Percentiles rank a stretch among this genome's conserved stretches.
These are phyloP conservation scores for Globisporangium spiculum DNA, from an alignment of 352 stramenopile genomes.

Conservation along the genomic window DNA sequence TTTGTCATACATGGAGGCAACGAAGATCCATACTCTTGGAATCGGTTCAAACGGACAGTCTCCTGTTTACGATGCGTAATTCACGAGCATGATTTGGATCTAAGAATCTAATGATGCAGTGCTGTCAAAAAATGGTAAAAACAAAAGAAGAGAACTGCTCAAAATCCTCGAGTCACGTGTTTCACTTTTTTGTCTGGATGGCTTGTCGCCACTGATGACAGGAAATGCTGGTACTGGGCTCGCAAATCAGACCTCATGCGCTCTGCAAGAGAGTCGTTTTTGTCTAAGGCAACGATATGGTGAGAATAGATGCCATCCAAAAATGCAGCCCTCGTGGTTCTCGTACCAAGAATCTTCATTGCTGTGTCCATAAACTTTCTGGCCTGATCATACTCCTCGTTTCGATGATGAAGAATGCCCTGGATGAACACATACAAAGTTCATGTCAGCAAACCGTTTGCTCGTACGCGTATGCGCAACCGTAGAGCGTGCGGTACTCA, in stretches of 20 bases:
- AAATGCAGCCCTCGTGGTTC: background rate
- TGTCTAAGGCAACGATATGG: conserved; percentile 18
- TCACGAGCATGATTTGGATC: background rate
- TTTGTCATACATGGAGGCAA: conserved; percentile 67
- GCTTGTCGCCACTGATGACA: conserved; percentile 15
- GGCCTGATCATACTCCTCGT: conserved; percentile 28
- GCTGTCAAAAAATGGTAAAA: background rate
- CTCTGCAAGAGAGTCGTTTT: conserved; percentile 24
- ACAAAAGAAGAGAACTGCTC: background rate
- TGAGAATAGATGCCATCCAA: background rate
- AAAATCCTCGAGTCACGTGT: background rate
- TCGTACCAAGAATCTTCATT: conserved; percentile 37
- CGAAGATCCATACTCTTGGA: conserved; percentile 63
- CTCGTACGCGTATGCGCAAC: background rate
- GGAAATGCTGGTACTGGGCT: conserved; percentile 40
- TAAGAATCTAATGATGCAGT: background rate
- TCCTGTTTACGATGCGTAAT: conserved; percentile 56
- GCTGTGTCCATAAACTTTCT: conserved; percentile 45
- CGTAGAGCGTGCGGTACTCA: conserved; percentile 24
- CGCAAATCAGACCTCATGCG: conserved; percentile 35
- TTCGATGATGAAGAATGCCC: conserved; percentile 35
- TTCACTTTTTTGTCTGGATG: conserved; percentile 9
- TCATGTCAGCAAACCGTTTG: background rate
- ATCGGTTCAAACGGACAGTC: conserved; percentile 36
- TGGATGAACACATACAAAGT: conserved; percentile 14